A percentile compares a stretch with the other conserved stretches of the same genome.
phyloP scores from a whole-genome alignment of 2,329 filamentous ascomycete species.

The Colletotrichum truncatum region DNA sequence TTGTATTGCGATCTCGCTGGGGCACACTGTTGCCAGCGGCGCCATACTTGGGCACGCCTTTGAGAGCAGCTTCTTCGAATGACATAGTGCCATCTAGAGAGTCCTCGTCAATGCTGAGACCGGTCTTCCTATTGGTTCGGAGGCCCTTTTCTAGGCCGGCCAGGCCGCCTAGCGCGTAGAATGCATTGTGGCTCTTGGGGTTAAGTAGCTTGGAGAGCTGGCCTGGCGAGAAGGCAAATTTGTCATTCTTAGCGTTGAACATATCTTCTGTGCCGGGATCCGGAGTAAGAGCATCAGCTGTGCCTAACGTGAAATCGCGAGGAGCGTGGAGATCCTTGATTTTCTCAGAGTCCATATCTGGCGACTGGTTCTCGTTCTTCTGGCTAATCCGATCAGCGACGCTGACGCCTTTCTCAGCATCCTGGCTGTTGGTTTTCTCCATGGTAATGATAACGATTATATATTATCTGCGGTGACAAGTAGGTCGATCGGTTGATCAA shows the following conservation, averaged over 20 bases:
- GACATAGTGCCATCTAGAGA: constrained; percentile 69
- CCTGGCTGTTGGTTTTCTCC: constrained; percentile 1
- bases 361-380: neutral
- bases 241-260: constrained; percentile 73
- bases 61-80: constrained; percentile 69
- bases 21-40: constrained; percentile 42
- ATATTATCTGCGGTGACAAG: neutral
- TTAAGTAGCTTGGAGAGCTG: constrained; percentile 82
- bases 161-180: constrained; percentile 79
- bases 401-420: constrained; percentile 18
- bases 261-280: constrained; percentile 78
- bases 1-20: constrained; percentile 33
- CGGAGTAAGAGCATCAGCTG: constrained; percentile 42
- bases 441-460: constrained; percentile 1
- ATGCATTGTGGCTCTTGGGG: constrained; percentile 79
- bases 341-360: constrained; percentile 2
- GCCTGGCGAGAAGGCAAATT: constrained; percentile 78
- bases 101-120: constrained; percentile 76
- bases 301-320: constrained; percentile 34
- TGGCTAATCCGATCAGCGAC: neutral
- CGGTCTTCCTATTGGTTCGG: constrained; percentile 69
- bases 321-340: constrained; percentile 9
- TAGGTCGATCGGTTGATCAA: neutral
- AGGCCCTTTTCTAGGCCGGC: constrained; percentile 78
- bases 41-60: constrained; percentile 46